Base-by-base conservation (phyloP, 2,329 filamentous ascomycete genomes). In the Corinectria fuckeliana region DNA sequence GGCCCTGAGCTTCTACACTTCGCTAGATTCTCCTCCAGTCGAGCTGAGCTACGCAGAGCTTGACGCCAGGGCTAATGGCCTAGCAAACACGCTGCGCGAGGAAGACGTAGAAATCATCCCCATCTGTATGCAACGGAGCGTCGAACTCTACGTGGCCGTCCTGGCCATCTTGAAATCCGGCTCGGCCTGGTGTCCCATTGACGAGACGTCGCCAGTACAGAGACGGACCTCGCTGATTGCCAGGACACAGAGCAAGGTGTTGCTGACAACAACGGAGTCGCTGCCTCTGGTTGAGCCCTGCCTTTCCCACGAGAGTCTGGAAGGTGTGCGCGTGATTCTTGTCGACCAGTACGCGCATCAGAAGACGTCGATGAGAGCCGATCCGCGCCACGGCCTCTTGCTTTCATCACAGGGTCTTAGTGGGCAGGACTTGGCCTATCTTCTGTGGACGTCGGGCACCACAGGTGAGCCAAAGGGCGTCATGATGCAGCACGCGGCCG, bases 31-130 rank as follows among this genome's bases (percentile, higher is more conserved):
- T 3, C 6, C 68, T 61, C 3, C 65, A 63, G 25, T 69, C 66
- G 9, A 73, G 72, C 6, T 70, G 69, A 7, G 76, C 89, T 11
- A 90, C 92, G 41, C 56, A 71, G 44, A 66, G 65, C 45, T 76
- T 83, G 13, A 89, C 90, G 16, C 82, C 90, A 79, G 87, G 18
- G 55, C 56, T 4, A 91, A 93, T 64, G 89, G 89, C 58, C 90
- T 93, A 74, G 81, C 92, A 55, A 93, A 93, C 72, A 3, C n/a
- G 3, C 81, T 94, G 11, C 82, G 89, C 34, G 91, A 91, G 0
- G 88, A 92, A 64, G 80, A 89, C 48, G 85, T 94, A 3, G 39
- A 42, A 5, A 65, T 74, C 8, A 70, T 77, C 5, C 75, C 73
- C 8, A 74, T 79, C 13, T 77, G 75, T 32, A 77, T 79, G 63